phyloP scores from a whole-genome alignment of 495 filamentous ascomycete species.

The Emericellopsis terricola region DNA sequence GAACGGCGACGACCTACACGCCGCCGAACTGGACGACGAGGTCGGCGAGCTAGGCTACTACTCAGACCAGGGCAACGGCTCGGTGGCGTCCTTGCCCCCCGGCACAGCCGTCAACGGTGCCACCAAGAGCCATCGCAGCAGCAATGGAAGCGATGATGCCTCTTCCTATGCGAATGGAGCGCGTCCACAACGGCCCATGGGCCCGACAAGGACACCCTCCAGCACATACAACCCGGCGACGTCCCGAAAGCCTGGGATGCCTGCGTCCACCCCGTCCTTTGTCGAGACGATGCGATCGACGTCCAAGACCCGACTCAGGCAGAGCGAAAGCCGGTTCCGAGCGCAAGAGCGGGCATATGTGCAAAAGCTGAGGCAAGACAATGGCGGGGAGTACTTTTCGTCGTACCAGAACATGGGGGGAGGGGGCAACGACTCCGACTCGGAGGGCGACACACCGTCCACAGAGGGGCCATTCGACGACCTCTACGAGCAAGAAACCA shows the following conservation, averaged over 20 bases:
- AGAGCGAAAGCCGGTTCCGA: constrained; percentile 40
- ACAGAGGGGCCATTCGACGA: constrained; percentile 71
- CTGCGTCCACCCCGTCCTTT: constrained; percentile 13
- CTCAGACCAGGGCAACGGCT: constrained; percentile 13
- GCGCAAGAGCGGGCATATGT: constrained; percentile 30
- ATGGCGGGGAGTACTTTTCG: constrained; percentile 61
- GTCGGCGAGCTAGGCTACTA: constrained; percentile 24
- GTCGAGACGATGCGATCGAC: constrained; percentile 47
- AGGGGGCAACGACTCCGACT: constrained; percentile 61
- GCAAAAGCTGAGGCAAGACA: constrained; percentile 34
- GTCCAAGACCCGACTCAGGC: constrained; percentile 66
- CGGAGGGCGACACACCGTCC: constrained; percentile 69
- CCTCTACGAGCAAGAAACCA: constrained; percentile 77
- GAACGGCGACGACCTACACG: constrained; percentile 33
- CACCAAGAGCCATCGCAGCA: constrained; percentile 11
- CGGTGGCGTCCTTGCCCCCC: constrained; percentile 20
- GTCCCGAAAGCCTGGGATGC: constrained; percentile 13
- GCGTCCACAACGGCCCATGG: constrained; percentile 16
- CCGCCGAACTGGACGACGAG: constrained; percentile 27
- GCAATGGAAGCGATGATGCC: constrained; percentile 5
- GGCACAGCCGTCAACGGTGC: constrained; percentile 8
- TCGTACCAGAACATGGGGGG: constrained; percentile 42
- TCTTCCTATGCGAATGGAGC: constrained; percentile 10
- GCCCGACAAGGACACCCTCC: constrained; percentile 24
- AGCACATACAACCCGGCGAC: constrained; percentile 27